These are phyloP conservation scores for Arachis monticola DNA, from an alignment of 331 rosid genomes.

Conservation along the genomic window DNA sequence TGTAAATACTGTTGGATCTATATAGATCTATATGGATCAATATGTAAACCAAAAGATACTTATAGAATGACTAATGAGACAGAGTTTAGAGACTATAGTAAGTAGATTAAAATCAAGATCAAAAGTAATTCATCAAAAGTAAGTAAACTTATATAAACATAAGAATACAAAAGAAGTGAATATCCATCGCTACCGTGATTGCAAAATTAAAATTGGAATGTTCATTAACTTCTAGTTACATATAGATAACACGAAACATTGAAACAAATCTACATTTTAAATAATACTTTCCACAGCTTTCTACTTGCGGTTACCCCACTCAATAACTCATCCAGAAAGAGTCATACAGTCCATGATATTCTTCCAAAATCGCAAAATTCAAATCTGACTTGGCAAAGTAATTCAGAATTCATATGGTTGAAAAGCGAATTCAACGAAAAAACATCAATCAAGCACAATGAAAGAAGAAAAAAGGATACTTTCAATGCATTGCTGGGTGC, in stretches of 20 bases:
- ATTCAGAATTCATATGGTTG: not conserved
- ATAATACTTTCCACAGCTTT: not conserved
- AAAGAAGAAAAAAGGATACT: conserved; percentile 61
- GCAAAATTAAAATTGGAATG: not conserved
- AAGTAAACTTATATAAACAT: too few species aligned
- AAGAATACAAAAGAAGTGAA: not conserved
- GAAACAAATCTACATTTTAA: conserved; percentile 13
- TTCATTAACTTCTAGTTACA: not conserved
- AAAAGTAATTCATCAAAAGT: too few species aligned
- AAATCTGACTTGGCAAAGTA: too few species aligned
- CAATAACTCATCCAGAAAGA: not conserved
- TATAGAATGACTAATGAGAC: too few species aligned
- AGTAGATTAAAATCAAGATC: too few species aligned
- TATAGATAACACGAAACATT: conserved; percentile 15
- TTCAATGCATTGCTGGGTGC: conserved; percentile 87
- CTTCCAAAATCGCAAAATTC: not conserved
- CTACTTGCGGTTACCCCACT: not conserved
- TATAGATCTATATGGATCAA: too few species aligned
- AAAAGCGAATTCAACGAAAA: not conserved
- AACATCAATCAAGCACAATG: not conserved
- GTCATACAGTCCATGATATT: not conserved
- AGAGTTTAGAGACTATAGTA: too few species aligned
- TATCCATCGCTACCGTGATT: not conserved
- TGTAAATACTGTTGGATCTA: too few species aligned
- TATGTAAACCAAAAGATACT: too few species aligned